phyloP scores from a whole-genome alignment of 306 rosid species.

The Dryas alaskensis region DNA sequence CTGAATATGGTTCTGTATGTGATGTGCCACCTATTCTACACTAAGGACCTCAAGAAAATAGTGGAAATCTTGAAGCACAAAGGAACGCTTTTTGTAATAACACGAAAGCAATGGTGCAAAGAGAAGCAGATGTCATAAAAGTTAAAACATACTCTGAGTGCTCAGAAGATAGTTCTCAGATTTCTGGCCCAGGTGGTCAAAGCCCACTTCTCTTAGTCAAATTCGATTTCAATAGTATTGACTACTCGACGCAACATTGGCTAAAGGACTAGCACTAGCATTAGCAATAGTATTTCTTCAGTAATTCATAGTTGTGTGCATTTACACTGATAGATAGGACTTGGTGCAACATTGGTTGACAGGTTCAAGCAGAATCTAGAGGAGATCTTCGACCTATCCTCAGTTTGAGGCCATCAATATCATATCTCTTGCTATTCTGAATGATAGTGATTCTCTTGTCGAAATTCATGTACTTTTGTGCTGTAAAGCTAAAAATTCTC shows the following conservation, averaged over 20 bases:
- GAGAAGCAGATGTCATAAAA: constrained; percentile 38
- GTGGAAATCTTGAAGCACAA: constrained; percentile 32
- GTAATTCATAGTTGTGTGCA: background rate
- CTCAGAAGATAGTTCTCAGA: constrained; percentile 65
- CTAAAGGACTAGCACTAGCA: no score
- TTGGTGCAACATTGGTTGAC: constrained; percentile 25
- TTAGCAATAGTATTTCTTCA: background rate
- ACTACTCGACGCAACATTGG: no score
- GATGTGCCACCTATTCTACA: constrained; percentile 32
- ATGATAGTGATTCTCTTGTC: constrained; percentile 45
- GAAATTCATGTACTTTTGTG: constrained; percentile 70
- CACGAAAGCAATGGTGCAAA: constrained; percentile 9
- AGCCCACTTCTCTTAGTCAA: constrained; percentile 81
- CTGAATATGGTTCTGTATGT: constrained; percentile 35
- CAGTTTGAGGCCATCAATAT: constrained; percentile 66
- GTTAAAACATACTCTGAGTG: constrained; percentile 35
- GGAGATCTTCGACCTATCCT: constrained; percentile 86
- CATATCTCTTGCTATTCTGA: constrained; percentile 67
- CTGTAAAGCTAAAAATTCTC: constrained; percentile 38
- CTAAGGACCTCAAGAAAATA: constrained; percentile 25
- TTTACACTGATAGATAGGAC: background rate
- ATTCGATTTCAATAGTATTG: constrained; percentile 51
- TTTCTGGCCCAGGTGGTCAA: constrained; percentile 74
- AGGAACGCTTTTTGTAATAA: constrained; percentile 29
- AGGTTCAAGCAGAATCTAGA: constrained; percentile 90